Evolutionary conservation across 805 yeast species (phyloP).

Genomic region (Ogataea parapolymorpha): DNA sequence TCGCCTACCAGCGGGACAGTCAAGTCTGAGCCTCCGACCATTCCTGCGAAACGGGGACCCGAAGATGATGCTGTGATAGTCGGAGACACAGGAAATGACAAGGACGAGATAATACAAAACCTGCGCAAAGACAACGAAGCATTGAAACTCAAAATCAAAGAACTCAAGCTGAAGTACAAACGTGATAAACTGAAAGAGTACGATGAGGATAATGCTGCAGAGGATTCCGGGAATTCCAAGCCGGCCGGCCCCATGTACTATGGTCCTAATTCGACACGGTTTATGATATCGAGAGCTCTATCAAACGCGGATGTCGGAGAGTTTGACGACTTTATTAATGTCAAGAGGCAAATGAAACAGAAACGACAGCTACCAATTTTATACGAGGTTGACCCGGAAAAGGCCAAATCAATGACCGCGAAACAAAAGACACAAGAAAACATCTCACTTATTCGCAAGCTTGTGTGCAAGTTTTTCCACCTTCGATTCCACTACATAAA

Average conservation of each 20-base stretch:
- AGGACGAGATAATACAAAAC: slow-evolving; percentile 9
- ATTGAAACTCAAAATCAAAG: slow-evolving; percentile 26
- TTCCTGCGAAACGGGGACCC: background rate
- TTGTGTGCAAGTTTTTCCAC: slow-evolving; percentile 43
- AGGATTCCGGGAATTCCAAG: slow-evolving; percentile 1
- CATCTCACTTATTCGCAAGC: slow-evolving; percentile 30
- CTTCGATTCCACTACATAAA: slow-evolving; percentile 38
- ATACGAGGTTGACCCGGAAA: slow-evolving; percentile 7
- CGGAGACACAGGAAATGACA: slow-evolving; percentile 3
- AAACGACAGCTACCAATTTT: slow-evolving; percentile 29
- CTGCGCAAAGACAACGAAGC: slow-evolving; percentile 30
- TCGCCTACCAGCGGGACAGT: background rate
- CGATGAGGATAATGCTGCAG: slow-evolving; percentile 12
- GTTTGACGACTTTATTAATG: slow-evolving; percentile 28
- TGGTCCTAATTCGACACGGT: slow-evolving; percentile 49
- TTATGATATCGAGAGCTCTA: slow-evolving; percentile 40
- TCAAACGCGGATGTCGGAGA: slow-evolving; percentile 28
- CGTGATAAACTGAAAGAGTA: slow-evolving; percentile 16
- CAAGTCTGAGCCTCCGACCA: background rate
- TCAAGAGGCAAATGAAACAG: slow-evolving; percentile 28
- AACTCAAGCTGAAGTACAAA: slow-evolving; percentile 23
- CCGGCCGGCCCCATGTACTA: slow-evolving; percentile 35
- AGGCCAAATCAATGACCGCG: slow-evolving; percentile 7
- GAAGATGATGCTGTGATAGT: background rate
- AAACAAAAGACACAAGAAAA: slow-evolving; percentile 30